Base-by-base conservation (phyloP, 768 basidiomycete species). In the Tricholoma terreum region DNA sequence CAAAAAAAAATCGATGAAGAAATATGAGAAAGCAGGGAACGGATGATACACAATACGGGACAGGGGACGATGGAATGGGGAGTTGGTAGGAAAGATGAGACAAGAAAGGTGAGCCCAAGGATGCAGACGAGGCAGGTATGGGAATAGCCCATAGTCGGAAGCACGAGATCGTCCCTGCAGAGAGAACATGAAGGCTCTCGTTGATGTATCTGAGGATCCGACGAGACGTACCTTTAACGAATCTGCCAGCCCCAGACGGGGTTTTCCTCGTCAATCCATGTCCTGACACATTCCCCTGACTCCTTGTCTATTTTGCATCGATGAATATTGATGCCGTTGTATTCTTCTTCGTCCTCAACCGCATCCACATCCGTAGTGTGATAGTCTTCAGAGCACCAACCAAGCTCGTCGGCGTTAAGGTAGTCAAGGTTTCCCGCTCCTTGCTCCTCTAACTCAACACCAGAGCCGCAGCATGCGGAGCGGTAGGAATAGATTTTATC, bases 311-410 rank as follows among this genome's bases (percentile, higher is more conserved):
- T 17, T 17, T 57, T 42, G 35, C 61, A 62, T 9, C 30, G 21
- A 6, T 8, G 42, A 12, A 62, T 21, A 31, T 57, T 62, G 27
- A 57, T 36, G 0, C 34, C 48, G 30, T 62, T 62, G 31, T 57
- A 59, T 14, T 48, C 58, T 11, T 53, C 57, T 3, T 59, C 61
- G 9, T 10, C 38, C 30, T 57, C 55, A 24, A 62, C 46, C 12
- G 58, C 58, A 4, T 38, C 46, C n/a, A 50, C 34, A 43, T 62
- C 61, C 19, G 59, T 58, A 2, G 61, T 62, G 11, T 62, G 61
- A 43, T 57, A 62, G 3, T 58, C 61, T 15, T 56, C 36, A 33
- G 38, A 62, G 30, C 56, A 57, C 42, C 34, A 17, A 10, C 52
- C 50, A 6, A 57, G 8, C 9, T 6, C n/a, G n/a, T 34, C 50